Percentiles rank a stretch among this genome's conserved stretches.
These are phyloP conservation scores for Cardamine occulta DNA, from an alignment of 345 rosid genomes.

Conservation along the genomic window DNA sequence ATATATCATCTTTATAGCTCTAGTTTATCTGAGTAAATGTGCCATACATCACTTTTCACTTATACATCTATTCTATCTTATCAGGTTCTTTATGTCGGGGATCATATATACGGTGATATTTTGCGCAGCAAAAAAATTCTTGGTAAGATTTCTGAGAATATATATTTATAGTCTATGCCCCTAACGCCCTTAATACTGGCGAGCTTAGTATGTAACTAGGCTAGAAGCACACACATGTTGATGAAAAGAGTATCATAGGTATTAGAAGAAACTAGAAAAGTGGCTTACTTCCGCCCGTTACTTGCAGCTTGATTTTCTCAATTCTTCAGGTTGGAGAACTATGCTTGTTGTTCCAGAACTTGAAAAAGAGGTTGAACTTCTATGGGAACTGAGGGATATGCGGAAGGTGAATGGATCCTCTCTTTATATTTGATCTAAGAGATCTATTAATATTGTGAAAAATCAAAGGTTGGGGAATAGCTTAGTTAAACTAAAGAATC, in stretches of 20 bases:
- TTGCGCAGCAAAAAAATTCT: slow-evolving; percentile 95
- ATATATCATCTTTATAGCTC: neutral
- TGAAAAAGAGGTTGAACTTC: slow-evolving; percentile 88
- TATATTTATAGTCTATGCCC: neutral
- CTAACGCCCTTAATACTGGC: neutral
- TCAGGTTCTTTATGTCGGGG: slow-evolving; percentile 97
- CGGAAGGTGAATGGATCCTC: slow-evolving; percentile 64
- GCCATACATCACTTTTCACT: slow-evolving; percentile 13
- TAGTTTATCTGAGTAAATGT: neutral
- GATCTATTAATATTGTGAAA: neutral
- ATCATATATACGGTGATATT: slow-evolving; percentile 97
- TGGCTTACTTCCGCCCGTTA: neutral
- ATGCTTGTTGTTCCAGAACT: slow-evolving; percentile 99
- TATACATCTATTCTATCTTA: slow-evolving; percentile 20
- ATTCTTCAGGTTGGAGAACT: slow-evolving; percentile 87
- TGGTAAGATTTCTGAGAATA: slow-evolving; percentile 53
- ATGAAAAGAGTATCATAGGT: slow-evolving; percentile 10
- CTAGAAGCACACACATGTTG: neutral
- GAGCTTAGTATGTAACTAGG: slow-evolving; percentile 16
- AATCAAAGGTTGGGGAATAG: neutral
- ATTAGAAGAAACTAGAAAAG: slow-evolving; percentile 11
- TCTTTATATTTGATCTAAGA: neutral
- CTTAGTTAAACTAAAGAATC: neutral
- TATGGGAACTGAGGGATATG: slow-evolving; percentile 71
- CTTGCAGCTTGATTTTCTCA: slow-evolving; percentile 22